These are phyloP conservation scores for Pinus albicaulis DNA, from an alignment of 75 land plant species.

Conservation along the genomic window DNA sequence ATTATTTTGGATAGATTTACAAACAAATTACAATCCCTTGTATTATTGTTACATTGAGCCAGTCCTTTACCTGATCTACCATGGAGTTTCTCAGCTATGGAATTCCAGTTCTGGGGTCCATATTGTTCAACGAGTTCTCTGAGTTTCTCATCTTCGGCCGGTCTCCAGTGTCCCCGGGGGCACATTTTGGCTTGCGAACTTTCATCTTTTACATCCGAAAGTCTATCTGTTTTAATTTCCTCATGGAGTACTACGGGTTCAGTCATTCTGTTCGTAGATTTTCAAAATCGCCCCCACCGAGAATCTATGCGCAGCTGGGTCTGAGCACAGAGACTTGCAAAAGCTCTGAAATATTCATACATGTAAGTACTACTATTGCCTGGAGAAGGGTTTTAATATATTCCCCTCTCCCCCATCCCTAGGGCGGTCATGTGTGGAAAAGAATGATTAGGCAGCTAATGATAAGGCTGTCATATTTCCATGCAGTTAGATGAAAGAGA, in stretches of 20 bases:
- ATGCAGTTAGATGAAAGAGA: too few species aligned
- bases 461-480: neutral
- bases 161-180: constrained; percentile 53
- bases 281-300: neutral
- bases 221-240: neutral
- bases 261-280: neutral
- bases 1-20: too few species aligned
- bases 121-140: constrained; percentile 35
- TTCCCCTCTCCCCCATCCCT: too few species aligned
- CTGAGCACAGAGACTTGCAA: neutral
- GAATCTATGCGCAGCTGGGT: neutral
- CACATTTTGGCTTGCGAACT: neutral
- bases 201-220: too few species aligned
- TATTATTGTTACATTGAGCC: too few species aligned
- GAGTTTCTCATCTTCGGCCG: constrained; percentile 51
- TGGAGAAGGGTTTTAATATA: too few species aligned
- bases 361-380: neutral
- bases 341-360: neutral
- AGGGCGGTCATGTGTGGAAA: neutral
- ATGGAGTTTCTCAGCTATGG: constrained; percentile 50
- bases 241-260: neutral
- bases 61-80: constrained; percentile 46
- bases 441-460: neutral
- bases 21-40: too few species aligned
- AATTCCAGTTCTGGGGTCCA: constrained; percentile 64